A percentile compares a stretch with the other conserved stretches of the same genome.
Evolutionary conservation across 1,284 basidiomycete genomes (phyloP).

Genomic region (Ceratobasidium theobromae): DNA sequence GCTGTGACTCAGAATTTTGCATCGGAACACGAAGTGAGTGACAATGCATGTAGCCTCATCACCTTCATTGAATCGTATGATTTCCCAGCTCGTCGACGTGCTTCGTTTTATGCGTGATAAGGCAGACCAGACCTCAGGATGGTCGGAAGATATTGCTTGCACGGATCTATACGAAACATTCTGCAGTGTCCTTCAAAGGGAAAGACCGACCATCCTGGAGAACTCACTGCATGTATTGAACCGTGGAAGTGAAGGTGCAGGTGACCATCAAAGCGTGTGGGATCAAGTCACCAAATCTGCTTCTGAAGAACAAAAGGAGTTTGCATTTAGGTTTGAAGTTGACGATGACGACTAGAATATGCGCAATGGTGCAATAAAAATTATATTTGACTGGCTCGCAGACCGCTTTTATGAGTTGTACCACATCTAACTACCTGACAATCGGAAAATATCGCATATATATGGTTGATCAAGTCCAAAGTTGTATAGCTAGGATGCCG

Average conservation of each 20-base stretch:
- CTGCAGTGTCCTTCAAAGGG: slow-evolving; percentile 30
- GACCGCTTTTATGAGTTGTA: no score
- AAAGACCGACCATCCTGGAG: slow-evolving; percentile 22
- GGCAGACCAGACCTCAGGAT: slow-evolving; percentile 47
- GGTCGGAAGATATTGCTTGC: slow-evolving; percentile 39
- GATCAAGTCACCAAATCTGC: slow-evolving; percentile 22
- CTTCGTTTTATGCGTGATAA: slow-evolving; percentile 47
- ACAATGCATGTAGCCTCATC: neutral
- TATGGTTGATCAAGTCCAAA: slow-evolving; percentile 12
- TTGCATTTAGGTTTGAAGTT: slow-evolving; percentile 35
- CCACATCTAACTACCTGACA: no score
- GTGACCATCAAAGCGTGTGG: slow-evolving; percentile 28
- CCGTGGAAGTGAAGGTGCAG: neutral
- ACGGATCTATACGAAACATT: slow-evolving; percentile 33
- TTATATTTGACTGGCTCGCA: no score
- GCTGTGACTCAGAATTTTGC: slow-evolving; percentile 51
- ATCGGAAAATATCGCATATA: no score
- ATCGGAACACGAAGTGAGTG: slow-evolving; percentile 42
- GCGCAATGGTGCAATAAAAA: no score
- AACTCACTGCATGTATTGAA: slow-evolving; percentile 28
- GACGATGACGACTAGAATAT: slow-evolving; percentile 2
- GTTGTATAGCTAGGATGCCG: neutral
- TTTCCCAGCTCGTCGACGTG: slow-evolving; percentile 41
- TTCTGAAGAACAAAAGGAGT: neutral
- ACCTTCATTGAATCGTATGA: neutral